Evolutionary conservation across 352 stramenopile species (phyloP), one percentile per base, ranked within the genome.

Genomic region (Pythium insidiosum): DNA sequence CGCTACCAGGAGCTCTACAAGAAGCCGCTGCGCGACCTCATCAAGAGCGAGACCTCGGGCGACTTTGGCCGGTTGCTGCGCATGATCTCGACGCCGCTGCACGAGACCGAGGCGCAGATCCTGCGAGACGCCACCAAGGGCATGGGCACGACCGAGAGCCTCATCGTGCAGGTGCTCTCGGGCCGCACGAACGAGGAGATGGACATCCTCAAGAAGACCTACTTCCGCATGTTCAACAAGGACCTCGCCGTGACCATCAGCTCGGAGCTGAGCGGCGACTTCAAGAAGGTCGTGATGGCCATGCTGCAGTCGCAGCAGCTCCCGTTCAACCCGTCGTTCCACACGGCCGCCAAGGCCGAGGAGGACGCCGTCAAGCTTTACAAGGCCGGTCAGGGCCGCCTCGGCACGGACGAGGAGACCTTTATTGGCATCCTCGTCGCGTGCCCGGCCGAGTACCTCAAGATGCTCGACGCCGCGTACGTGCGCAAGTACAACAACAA

Each of bases 151-250:
- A 86, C 63, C 31, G 78, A 88, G 52, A 78, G 61, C 40, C 63
- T 83, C 23, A 64, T 87, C 51, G 60, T 82, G 10, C 71, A 71
- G 61, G 73, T 91, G 43, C 38, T 91, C 9, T 65, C 66, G 9
- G 75, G 75, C 2, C 73, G 78, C 39, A 76, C 78, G 20, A 86
- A 87, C 43, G 72, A 81, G n/a, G 78, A 91, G 47, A 83, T 91
- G 61, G 61, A 56, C 46, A 82, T 91, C 28, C 56, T 91, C 28
- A 88, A 88, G 47, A 76, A 82, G 45, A 65, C 69, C n/a, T 91
- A 81, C 59, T 88, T 76, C 36, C 65, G 71, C 24, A 42, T 84
- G 29, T 73, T 74, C 40, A 62, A 65, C n/a, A 74, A 85, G 37
- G 78, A 91, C 26, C 38, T 91, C 16, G 70, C 61, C 5, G 75